Conservation (phyloP, 768 basidiomycete genomes). For the Porphyrellus cyaneotinctus region DNA sequence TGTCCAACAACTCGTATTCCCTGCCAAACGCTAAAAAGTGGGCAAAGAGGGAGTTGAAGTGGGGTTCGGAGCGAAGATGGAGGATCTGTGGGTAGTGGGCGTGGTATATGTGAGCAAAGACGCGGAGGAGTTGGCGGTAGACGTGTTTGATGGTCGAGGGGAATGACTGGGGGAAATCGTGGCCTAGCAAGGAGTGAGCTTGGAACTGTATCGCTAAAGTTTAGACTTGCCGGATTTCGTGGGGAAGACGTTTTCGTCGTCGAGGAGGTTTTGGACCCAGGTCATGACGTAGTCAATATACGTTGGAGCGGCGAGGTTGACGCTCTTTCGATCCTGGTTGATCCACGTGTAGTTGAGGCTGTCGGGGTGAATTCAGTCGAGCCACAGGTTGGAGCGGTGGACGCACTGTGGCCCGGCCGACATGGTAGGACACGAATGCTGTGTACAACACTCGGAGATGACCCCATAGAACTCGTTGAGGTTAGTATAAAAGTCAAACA, state of each 20-base stretch:
- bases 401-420: slow-evolving; percentile 74
- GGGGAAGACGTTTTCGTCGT: slow-evolving; percentile 93
- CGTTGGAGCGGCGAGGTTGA: slow-evolving; percentile 85
- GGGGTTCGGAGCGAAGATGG: slow-evolving; percentile 89
- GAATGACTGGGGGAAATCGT: slow-evolving; percentile 83
- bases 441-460: slow-evolving; percentile 89
- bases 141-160: slow-evolving; percentile 89
- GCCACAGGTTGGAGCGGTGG: not conserved
- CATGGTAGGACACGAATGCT: slow-evolving; percentile 89
- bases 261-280: slow-evolving; percentile 89
- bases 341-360: slow-evolving; percentile 95
- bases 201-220: not conserved
- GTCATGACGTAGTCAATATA: slow-evolving; percentile 99
- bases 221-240: slow-evolving; percentile 79
- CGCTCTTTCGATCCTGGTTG: slow-evolving; percentile 84
- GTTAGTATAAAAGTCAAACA: slow-evolving; percentile 97
- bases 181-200: slow-evolving; percentile 47
- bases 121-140: slow-evolving; percentile 93
- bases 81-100: slow-evolving; percentile 90
- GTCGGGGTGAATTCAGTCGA: not conserved
- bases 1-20: slow-evolving; percentile 88
- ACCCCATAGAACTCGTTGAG: slow-evolving; percentile 96
- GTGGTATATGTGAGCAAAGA: slow-evolving; percentile 97
- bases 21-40: slow-evolving; percentile 95
- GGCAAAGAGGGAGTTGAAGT: slow-evolving; percentile 96